Evolutionary conservation across 768 basidiomycete species (phyloP), one percentile per base, ranked within the genome.

Genomic region (Butyriboletus loyo): DNA sequence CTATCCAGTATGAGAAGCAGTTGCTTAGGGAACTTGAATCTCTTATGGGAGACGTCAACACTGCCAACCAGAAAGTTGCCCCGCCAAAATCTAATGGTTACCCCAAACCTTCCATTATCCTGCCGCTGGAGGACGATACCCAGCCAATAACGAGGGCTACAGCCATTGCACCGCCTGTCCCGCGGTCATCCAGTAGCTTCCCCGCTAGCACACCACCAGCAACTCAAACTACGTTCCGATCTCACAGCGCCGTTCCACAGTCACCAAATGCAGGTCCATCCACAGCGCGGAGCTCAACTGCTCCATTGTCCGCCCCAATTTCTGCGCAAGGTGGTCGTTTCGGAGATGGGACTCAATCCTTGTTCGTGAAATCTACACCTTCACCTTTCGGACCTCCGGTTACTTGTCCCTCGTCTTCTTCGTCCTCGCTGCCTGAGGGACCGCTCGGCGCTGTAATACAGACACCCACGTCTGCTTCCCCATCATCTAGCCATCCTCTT

Each of bases 1-100:
- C 87, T 25, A 84, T 98, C 61, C 84, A 94, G 77, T 97, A 93
- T 65, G 95, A 98, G 67, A 82, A 86, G 57, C 92, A 95, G 65
- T 75, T 89, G 15, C 75, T 98, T 49, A 82, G 86, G 44, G 96
- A 98, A 67, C 75, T 97, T 21, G 95, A 98, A 67, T 80, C 89
- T 21, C 80, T 98, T 30, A 78, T 83, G 49, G 80, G 78, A 2
- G 95, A 97, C 65, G 76, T 98, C 47, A 75, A 70, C 59, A 80
- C 77, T 56, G 87, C 88, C 5, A 80, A 81, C 38, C 79, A 84
- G 61, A 86, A 85, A 64, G 75, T 75, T 24, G 64, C 76, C 0
- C 77, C 77, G 4, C 60, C 77, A 24, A 70, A 71, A 51, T 56
- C 75, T 0, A 80, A 79, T 58, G 80, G 74, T 41, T 74, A 71